These are phyloP conservation scores for Solanum rostratum DNA, from an alignment of 257 asterid species.

Conservation along the genomic window DNA sequence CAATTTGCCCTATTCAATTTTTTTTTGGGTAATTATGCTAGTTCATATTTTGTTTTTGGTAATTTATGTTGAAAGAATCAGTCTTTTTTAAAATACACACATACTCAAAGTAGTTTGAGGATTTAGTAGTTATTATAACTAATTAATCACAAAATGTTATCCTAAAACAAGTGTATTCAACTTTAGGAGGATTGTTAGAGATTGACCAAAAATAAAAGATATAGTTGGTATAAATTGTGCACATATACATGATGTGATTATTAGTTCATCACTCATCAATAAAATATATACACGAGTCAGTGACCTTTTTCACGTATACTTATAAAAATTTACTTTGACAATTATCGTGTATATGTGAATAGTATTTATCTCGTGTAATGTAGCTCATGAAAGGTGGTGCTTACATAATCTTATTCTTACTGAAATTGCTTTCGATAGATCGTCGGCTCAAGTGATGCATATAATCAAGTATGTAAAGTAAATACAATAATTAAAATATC, in stretches of 20 bases:
- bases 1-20: too few relatives aligned
- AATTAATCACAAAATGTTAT: not conserved
- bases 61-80: not conserved
- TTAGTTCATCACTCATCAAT: not conserved
- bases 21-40: not conserved
- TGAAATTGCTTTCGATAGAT: too few relatives aligned
- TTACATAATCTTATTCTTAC: too few relatives aligned
- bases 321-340: not conserved
- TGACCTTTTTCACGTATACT: not conserved
- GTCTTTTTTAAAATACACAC: too few relatives aligned
- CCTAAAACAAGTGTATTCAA: not conserved
- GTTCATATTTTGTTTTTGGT: not conserved
- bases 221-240: not conserved
- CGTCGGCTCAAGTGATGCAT: not conserved
- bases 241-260: not conserved
- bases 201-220: too few relatives aligned
- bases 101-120: not conserved
- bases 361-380: too few relatives aligned
- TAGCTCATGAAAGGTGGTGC: not conserved
- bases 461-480: not conserved
- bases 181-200: not conserved
- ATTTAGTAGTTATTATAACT: too few relatives aligned
- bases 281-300: too few relatives aligned
- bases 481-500: too few relatives aligned
- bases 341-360: not conserved